Evolutionary conservation across 495 filamentous ascomycete genomes (phyloP), one percentile per base, ranked within the genome.

Genomic region (Penicillium canescens): DNA sequence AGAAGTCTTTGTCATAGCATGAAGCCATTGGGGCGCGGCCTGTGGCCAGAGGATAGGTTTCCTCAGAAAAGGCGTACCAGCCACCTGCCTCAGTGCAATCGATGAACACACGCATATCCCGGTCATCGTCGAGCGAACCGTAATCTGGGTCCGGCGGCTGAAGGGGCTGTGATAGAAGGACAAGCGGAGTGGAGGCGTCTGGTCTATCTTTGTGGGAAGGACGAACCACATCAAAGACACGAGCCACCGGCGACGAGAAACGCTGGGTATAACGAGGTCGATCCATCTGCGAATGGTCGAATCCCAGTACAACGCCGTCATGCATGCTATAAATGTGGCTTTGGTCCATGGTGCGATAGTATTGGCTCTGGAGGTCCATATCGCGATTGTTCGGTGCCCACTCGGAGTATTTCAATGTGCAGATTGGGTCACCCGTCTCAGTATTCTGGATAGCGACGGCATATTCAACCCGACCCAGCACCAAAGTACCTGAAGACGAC

Each of bases 361-460:
- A 92, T 57, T 98, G 91, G 39, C 82, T 84, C 55, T 88, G 83
- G 13, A 98, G 84, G 68, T 98, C 94, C 50, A 82, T 82, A 62
- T 98, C 93, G 39, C 85, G 88, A 43, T 89, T 95, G 67, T 98
- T 98, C 9, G 92, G 89, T 0, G 85, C 87, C 94, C 94, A 98
- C 67, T 98, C 94, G 20, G 90, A 90, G 68, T 94, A 98, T 55
- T 84, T 95, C 54, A 98, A 81, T 0, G 90, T 96, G 61, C 91
- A 96, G 39, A 98, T 88, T 6, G 81, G 84, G 54, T 88, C 86
- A 0, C 84, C 85, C 3, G 89, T 89, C 55, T 81, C 77, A n/a
- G 78, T 80, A 48, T 87, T 88, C 47, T 92, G 85, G 40, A 98
- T 95, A 36, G 76, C 83, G 42, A 98, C 85, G 2, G 83, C 92